Evolutionary conservation across 2,329 filamentous ascomycete genomes (phyloP).

Genomic region (Mycosphaerella sp.): DNA sequence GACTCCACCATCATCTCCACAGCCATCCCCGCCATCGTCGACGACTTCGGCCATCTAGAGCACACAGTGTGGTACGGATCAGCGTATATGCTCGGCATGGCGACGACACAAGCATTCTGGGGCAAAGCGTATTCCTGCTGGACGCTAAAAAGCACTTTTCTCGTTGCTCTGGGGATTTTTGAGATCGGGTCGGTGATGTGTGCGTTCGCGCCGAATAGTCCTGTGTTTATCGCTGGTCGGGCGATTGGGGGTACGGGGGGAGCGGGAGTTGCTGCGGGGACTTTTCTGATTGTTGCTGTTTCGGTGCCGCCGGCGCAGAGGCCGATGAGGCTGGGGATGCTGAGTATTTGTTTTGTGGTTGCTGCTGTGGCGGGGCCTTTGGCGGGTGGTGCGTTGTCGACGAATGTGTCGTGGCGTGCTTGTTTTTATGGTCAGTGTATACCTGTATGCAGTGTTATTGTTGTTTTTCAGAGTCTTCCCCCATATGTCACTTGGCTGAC

Average conservation of each 20-base stretch:
- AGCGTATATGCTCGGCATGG: conserved; percentile 43
- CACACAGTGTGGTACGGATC: conserved; percentile 34
- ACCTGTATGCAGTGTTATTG: too few species aligned
- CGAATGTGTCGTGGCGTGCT: conserved; percentile 54
- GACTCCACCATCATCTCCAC: conserved; percentile 35
- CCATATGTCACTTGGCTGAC: background rate
- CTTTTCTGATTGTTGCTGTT: conserved; percentile 12
- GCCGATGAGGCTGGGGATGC: background rate
- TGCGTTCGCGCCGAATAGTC: conserved; percentile 38
- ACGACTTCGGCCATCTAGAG: conserved; percentile 39
- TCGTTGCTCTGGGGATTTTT: conserved; percentile 37
- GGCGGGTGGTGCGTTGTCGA: conserved; percentile 60
- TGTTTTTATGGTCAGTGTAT: conserved; percentile 39
- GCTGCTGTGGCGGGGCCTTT: conserved; percentile 52
- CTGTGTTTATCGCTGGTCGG: conserved; percentile 39
- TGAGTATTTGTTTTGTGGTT: conserved; percentile 25
- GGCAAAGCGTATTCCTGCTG: conserved; percentile 3
- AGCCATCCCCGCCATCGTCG: conserved; percentile 40
- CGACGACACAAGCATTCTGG: conserved; percentile 8
- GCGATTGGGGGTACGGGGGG: conserved; percentile 49
- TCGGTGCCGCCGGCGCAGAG: background rate
- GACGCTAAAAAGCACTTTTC: conserved; percentile 35
- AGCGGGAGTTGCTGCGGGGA: conserved; percentile 45
- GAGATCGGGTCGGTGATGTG: conserved; percentile 46
- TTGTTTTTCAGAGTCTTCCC: too few species aligned